A percentile compares a stretch with the other conserved stretches of the same genome.
Evolutionary conservation across 305 asterid genomes (phyloP).

Genomic region (Plantago rigida): DNA sequence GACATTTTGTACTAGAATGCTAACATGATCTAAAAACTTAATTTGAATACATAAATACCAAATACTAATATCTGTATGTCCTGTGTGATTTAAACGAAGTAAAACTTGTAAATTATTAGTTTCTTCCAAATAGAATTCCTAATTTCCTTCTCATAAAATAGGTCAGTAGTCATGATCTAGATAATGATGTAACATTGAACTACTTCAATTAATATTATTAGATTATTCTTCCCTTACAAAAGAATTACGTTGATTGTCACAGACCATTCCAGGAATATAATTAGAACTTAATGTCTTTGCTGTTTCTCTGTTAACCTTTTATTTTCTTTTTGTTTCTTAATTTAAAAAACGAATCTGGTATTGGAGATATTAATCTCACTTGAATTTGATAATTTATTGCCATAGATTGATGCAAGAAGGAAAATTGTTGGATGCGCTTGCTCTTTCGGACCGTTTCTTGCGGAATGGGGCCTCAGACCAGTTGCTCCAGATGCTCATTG

Average conservation of each 20-base stretch:
- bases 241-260: slow-evolving; percentile 12
- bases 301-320: slow-evolving; percentile 9
- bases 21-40: background rate
- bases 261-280: slow-evolving; percentile 14
- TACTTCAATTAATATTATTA: background rate
- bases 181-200: background rate
- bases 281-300: slow-evolving; percentile 14
- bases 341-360: background rate
- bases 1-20: background rate
- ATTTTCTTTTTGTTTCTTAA: background rate
- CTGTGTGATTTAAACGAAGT: too few species aligned
- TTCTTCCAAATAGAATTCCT: background rate
- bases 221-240: background rate
- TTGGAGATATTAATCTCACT: slow-evolving; percentile 15
- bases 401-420: slow-evolving; percentile 86
- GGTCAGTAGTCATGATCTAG: background rate
- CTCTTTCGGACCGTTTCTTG: slow-evolving; percentile 90
- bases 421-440: slow-evolving; percentile 86
- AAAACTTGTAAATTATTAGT: background rate
- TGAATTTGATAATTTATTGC: slow-evolving; percentile 21
- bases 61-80: background rate
- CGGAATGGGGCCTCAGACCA: slow-evolving; percentile 84
- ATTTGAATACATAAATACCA: background rate
- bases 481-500: slow-evolving; percentile 74
- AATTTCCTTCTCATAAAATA: background rate